Evolutionary conservation across 176 grass and related monocot genomes (phyloP), one percentile per base, ranked within the genome.

Genomic region (Rhynchospora breviuscula): DNA sequence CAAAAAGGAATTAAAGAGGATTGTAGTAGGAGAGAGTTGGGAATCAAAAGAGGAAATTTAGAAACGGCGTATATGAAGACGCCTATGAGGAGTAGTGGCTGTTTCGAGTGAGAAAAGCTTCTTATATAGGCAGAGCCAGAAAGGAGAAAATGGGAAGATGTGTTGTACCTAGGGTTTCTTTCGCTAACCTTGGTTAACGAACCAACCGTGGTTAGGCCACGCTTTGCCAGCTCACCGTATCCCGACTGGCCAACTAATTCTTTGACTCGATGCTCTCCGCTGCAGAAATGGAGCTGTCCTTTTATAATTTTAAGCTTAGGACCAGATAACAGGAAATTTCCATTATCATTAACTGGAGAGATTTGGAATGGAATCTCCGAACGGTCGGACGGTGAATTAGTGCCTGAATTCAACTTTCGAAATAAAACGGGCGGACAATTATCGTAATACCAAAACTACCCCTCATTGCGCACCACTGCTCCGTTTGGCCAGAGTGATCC

Each of bases 1-100:
- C 35, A 81, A 81, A 29, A 6, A 44, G 25, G 26, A 63, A 77
- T 21, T 62, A 11, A 5, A 26, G 10, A 63, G 19, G 45, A 23
- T 44, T 44, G 63, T 63, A 72, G 29, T 6, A 72, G 2, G 21
- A 33, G 10, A 77, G 31, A 11, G 3, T 17, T 11, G 15, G 3
- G 67, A 61, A 0, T 75, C 18, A 80, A 56, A 56, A 22, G 12
- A 43, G 49, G 10, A 54, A 52, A 31, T 7, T 10, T 6, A 46
- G 15, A 17, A 63, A 17, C 74, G 86, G 89, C 89, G 89, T 91
- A 86, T 93, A 69, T 79, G 86, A 93, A 93, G 91, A 93, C 91
- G 91, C 88, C 88, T 81, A 57, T 57, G 79, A 57, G 56, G 79
- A 10, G 65, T 69, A 76, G 53, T 17, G 79, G 21, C 21, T 54